Conservation (phyloP, 176 grass and related monocot species). For the Ananas comosus region DNA sequence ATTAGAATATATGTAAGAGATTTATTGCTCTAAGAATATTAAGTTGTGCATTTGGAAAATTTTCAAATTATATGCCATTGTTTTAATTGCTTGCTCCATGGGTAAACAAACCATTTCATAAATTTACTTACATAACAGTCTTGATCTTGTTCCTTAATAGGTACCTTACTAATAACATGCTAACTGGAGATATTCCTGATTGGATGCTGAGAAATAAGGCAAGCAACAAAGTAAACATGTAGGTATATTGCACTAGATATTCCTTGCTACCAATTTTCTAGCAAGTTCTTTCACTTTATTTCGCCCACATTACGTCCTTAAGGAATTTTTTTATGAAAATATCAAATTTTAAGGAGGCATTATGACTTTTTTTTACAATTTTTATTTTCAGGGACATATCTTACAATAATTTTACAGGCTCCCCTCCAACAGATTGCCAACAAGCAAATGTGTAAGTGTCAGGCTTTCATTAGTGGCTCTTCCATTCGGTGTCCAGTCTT, state of each 20-base stretch:
- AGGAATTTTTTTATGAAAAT: too few species aligned
- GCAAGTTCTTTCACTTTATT: neutral
- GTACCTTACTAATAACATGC: conserved; percentile 67
- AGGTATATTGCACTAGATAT: conserved; percentile 18
- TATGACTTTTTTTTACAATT: neutral
- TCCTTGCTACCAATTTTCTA: neutral
- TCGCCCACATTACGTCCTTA: too few species aligned
- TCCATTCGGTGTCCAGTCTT: neutral
- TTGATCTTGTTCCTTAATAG: conserved; percentile 24
- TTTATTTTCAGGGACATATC: conserved; percentile 60
- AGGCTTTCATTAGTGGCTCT: neutral
- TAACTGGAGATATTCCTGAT: conserved; percentile 73
- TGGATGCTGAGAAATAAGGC: conserved; percentile 92
- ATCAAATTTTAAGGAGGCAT: too few species aligned
- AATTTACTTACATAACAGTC: neutral
- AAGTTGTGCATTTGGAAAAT: neutral
- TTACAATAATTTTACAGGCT: conserved; percentile 67
- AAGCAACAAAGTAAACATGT: conserved; percentile 83
- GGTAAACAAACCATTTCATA: neutral
- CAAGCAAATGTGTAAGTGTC: conserved; percentile 69
- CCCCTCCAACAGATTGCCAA: conserved; percentile 45
- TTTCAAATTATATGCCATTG: conserved; percentile 9
- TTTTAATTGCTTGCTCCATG: neutral
- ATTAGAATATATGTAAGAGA: conserved; percentile 64
- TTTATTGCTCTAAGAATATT: conserved; percentile 19